Percentiles rank a stretch among this genome's conserved stretches.
Conservation (phyloP, 306 rosid genomes). For the Hippophae gyantsensis region DNA sequence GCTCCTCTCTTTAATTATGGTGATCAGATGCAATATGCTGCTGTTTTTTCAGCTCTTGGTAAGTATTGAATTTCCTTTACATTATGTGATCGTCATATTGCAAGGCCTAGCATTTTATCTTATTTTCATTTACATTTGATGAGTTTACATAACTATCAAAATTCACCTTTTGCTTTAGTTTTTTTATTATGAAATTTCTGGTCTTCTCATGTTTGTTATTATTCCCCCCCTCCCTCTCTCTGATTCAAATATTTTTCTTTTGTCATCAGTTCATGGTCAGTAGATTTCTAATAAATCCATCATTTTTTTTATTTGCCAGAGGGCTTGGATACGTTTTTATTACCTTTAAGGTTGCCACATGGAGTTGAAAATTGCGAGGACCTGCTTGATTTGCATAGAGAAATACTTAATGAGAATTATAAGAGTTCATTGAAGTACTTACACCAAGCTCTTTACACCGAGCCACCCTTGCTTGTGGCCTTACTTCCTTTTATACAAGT, state of each 20-base stretch:
- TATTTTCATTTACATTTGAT: no score
- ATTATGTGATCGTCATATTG: neutral
- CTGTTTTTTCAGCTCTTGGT: slow-evolving; percentile 45
- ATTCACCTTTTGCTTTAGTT: no score
- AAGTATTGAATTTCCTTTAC: slow-evolving; percentile 20
- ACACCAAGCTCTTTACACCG: slow-evolving; percentile 41
- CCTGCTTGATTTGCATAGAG: slow-evolving; percentile 22
- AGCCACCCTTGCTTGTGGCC: slow-evolving; percentile 38
- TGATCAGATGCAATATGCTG: slow-evolving; percentile 26
- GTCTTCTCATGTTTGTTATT: no score
- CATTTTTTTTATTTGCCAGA: slow-evolving; percentile 33
- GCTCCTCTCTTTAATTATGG: neutral
- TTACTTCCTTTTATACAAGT: slow-evolving; percentile 81
- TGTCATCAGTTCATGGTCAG: neutral
- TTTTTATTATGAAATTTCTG: no score
- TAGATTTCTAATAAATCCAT: slow-evolving; percentile 14
- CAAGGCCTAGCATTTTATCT: no score
- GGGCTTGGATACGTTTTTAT: slow-evolving; percentile 46
- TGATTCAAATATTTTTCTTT: neutral
- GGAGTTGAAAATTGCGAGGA: slow-evolving; percentile 29
- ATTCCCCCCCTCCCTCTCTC: no score
- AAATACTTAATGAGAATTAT: slow-evolving; percentile 38
- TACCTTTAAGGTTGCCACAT: slow-evolving; percentile 57
- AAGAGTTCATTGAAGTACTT: slow-evolving; percentile 50
- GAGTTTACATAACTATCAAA: no score